A percentile compares a stretch with the other conserved stretches of the same genome.
phyloP scores from a whole-genome alignment of 148 eudicot genomes.

The Agrostemma githago region DNA sequence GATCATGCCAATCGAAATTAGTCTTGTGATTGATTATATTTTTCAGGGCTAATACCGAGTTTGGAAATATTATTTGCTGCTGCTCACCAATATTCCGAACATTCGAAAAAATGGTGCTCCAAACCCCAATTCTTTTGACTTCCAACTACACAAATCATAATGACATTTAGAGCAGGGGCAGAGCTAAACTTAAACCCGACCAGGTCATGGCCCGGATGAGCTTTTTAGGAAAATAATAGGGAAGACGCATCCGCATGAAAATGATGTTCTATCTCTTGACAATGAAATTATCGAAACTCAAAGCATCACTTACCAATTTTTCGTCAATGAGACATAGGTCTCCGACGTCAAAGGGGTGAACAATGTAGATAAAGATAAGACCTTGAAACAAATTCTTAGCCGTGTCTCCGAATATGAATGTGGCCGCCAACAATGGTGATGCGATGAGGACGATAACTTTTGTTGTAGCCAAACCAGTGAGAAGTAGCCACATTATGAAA shows the following conservation, averaged over 20 bases:
- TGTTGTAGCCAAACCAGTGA: neutral
- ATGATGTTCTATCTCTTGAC: no score
- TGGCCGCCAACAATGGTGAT: neutral
- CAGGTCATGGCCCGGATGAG: no score
- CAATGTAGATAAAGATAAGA: neutral
- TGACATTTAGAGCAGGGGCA: neutral
- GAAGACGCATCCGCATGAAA: no score
- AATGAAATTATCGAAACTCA: neutral
- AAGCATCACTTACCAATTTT: neutral
- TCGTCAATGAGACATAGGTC: neutral
- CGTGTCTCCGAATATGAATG: neutral
- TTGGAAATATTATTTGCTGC: slow-evolving; percentile 8
- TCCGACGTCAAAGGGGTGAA: slow-evolving; percentile 3
- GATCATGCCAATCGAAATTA: slow-evolving; percentile 8
- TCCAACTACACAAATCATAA: slow-evolving; percentile 7
- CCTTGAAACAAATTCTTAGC: neutral
- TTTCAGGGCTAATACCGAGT: slow-evolving; percentile 2
- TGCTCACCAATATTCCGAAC: neutral
- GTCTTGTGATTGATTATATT: slow-evolving; percentile 9
- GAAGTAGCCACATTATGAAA: slow-evolving; percentile 3
- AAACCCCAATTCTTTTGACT: slow-evolving; percentile 9
- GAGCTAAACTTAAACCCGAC: no score
- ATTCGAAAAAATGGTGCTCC: neutral
- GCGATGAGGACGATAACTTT: neutral
- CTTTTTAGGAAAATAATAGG: no score